Percentiles rank a stretch among this genome's conserved stretches.
phyloP scores from a whole-genome alignment of 2,329 filamentous ascomycete species.

The Colletotrichum destructivum region DNA sequence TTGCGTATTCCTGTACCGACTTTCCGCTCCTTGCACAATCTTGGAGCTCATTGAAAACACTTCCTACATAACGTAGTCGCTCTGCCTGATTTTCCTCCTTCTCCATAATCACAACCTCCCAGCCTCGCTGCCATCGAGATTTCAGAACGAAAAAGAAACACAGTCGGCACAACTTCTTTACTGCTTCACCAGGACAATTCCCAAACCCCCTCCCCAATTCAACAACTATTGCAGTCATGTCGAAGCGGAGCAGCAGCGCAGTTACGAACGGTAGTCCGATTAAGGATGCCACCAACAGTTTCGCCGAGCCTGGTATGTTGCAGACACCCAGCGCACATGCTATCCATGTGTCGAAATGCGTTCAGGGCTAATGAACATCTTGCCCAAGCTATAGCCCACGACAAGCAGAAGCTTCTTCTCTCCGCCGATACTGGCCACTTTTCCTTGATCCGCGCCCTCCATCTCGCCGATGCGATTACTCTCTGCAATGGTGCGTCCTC shows the following conservation, averaged over 20 bases:
- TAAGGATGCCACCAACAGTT: slow-evolving; percentile 49
- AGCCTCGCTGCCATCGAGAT: not conserved
- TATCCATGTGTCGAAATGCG: not conserved
- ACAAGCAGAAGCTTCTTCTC: slow-evolving; percentile 84
- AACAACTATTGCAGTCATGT: slow-evolving; percentile 63
- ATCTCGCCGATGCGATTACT: slow-evolving; percentile 88
- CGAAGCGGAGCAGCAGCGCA: slow-evolving; percentile 70
- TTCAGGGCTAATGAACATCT: slow-evolving; percentile 7
- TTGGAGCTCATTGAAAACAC: slow-evolving; percentile 15
- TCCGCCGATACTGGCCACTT: slow-evolving; percentile 82
- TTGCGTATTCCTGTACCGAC: slow-evolving; percentile 11
- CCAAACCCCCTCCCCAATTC: not conserved
- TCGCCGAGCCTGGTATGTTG: slow-evolving; percentile 53
- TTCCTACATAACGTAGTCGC: slow-evolving; percentile 26
- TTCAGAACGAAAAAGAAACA: not conserved
- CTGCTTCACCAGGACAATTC: not conserved
- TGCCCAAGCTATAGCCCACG: slow-evolving; percentile 63
- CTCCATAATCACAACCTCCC: not conserved
- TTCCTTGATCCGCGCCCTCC: slow-evolving; percentile 76
- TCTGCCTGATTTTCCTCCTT: slow-evolving; percentile 18
- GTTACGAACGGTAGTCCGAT: slow-evolving; percentile 63
- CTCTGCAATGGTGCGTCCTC: slow-evolving; percentile 78
- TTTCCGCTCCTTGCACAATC: slow-evolving; percentile 6
- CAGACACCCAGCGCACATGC: slow-evolving; percentile 22
- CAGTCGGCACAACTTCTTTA: not conserved